These are phyloP conservation scores for Astrephomene gubernaculifera DNA, from an alignment of 139 green algal genomes.

Conservation along the genomic window DNA sequence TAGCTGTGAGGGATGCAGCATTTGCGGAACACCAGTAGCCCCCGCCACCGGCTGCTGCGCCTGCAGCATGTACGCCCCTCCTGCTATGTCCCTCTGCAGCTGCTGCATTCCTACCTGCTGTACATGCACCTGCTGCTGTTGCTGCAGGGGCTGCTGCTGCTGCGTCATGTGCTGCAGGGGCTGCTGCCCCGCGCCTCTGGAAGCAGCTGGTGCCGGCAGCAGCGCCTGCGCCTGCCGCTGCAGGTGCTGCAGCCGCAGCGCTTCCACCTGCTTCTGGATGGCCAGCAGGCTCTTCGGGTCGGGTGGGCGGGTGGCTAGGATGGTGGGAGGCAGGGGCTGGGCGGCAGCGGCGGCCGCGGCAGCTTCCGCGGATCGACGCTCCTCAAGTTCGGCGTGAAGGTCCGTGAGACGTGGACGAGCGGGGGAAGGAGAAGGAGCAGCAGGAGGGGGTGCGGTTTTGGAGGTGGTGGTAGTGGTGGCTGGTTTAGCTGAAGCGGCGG, in stretches of 20 bases:
- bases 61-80: not conserved
- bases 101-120: not conserved
- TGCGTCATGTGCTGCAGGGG: not conserved
- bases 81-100: not conserved
- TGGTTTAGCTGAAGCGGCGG: too few species aligned
- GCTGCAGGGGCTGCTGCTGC: not conserved
- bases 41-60: not conserved
- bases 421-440: too few species aligned
- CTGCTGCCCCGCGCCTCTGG: not conserved
- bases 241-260: conserved; percentile 20
- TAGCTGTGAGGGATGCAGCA: not conserved
- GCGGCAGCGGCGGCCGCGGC: not conserved
- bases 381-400: too few species aligned
- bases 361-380: too few species aligned
- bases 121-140: not conserved
- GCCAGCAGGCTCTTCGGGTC: not conserved
- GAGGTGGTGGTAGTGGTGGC: too few species aligned
- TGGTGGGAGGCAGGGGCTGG: conserved; percentile 19
- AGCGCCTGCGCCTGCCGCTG: conserved; percentile 17
- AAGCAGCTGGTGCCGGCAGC: not conserved
- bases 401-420: too few species aligned
- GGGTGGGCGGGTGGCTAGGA: not conserved
- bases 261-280: conserved; percentile 21
- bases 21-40: not conserved
- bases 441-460: too few species aligned